phyloP scores from a whole-genome alignment of 495 filamentous ascomycete genomes.

The Hypoxylon intermedium region DNA sequence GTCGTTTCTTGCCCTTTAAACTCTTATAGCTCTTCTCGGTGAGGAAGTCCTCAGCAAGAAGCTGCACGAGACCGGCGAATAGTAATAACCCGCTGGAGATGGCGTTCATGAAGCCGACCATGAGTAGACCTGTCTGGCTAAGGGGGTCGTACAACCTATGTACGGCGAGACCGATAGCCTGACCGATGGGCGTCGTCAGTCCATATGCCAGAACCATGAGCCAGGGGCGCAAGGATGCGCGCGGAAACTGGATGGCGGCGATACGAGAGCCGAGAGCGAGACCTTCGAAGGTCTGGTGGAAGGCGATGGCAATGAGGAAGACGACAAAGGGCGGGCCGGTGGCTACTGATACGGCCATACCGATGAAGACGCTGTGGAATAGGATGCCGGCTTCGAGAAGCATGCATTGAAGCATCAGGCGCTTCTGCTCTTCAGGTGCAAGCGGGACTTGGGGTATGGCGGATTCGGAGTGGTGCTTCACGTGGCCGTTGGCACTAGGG shows the following conservation, averaged over 20 bases:
- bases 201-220: constrained; percentile 96
- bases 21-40: constrained; percentile 82
- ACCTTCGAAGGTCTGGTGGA: constrained; percentile 81
- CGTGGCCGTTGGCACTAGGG: constrained; percentile 9
- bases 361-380: constrained; percentile 88
- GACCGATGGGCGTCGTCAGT: constrained; percentile 87
- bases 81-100: constrained; percentile 85
- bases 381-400: constrained; percentile 85
- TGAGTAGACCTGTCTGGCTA: constrained; percentile 80
- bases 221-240: constrained; percentile 71
- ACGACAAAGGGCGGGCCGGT: constrained; percentile 79
- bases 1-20: constrained; percentile 71
- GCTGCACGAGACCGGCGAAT: constrained; percentile 89
- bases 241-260: constrained; percentile 68
- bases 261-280: constrained; percentile 77
- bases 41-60: constrained; percentile 93
- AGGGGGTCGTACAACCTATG: constrained; percentile 86
- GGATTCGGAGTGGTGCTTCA: constrained; percentile 39
- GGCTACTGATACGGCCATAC: constrained; percentile 86
- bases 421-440: constrained; percentile 57
- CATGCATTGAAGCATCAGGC: constrained; percentile 77
- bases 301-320: constrained; percentile 80
- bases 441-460: constrained; percentile 30
- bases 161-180: constrained; percentile 83
- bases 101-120: constrained; percentile 93